phyloP scores from a whole-genome alignment of 805 yeast genomes.

The Candida pini region DNA sequence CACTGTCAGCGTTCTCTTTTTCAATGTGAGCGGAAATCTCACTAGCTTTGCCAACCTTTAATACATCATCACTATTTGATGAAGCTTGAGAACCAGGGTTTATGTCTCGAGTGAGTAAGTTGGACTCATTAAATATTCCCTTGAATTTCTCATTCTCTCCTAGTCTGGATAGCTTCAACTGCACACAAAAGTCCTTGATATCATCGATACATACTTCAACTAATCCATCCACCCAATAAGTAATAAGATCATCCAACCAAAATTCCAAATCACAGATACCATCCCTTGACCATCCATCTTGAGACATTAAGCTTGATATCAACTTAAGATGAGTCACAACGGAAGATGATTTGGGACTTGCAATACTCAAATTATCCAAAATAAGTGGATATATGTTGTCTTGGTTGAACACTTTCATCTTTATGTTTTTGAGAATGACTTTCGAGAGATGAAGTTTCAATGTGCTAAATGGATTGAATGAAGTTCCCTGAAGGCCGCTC shows the following conservation, averaged over 20 bases:
- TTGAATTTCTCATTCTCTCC: conserved; percentile 7
- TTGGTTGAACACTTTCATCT: conserved; percentile 17
- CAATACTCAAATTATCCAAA: conserved; percentile 15
- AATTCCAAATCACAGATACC: conserved; percentile 28
- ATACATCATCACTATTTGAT: neutral
- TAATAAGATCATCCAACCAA: conserved; percentile 28
- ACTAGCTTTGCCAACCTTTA: conserved; percentile 2
- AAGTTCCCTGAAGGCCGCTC: conserved; percentile 3
- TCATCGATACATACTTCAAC: conserved; percentile 22
- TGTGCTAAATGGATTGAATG: conserved; percentile 10
- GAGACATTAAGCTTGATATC: conserved; percentile 19
- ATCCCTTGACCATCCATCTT: conserved; percentile 25
- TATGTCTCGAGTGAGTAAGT: conserved; percentile 5
- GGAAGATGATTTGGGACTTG: conserved; percentile 3
- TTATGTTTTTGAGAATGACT: conserved; percentile 14
- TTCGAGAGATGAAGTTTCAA: conserved; percentile 17
- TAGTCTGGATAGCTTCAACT: conserved; percentile 6
- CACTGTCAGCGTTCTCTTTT: conserved; percentile 12
- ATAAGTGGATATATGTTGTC: conserved; percentile 23
- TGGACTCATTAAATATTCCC: conserved; percentile 5
- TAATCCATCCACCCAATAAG: conserved; percentile 24
- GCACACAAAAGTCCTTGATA: conserved; percentile 17
- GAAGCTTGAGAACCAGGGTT: neutral
- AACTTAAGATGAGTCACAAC: conserved; percentile 9
- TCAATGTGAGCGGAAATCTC: too few species aligned